Percentiles rank a stretch among this genome's conserved stretches.
These are phyloP conservation scores for Pholiota molesta DNA, from an alignment of 768 basidiomycete genomes.

Conservation along the genomic window DNA sequence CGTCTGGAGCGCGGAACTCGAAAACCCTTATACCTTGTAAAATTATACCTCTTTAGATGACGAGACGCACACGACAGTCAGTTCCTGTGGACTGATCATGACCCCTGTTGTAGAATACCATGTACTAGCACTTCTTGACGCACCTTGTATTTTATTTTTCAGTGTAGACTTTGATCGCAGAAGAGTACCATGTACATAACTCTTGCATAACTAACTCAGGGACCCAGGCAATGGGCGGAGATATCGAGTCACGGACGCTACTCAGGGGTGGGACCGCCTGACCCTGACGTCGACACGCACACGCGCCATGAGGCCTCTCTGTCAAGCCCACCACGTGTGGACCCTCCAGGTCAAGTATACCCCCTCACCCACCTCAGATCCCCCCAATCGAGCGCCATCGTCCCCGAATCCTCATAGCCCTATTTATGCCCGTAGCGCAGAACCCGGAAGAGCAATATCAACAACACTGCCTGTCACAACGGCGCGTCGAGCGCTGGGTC, in stretches of 20 bases:
- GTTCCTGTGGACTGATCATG: too few relatives aligned
- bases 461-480: slow-evolving; percentile 30
- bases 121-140: too few relatives aligned
- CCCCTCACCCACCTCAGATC: neutral
- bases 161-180: too few relatives aligned
- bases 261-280: neutral
- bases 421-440: slow-evolving; percentile 32
- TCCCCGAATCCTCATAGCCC: slow-evolving; percentile 1
- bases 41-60: too few relatives aligned
- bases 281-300: neutral
- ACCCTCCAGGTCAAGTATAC: neutral
- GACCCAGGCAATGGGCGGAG: too few relatives aligned
- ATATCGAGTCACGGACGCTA: neutral
- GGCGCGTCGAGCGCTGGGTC: slow-evolving; percentile 33
- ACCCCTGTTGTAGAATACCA: too few relatives aligned
- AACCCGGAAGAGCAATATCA: slow-evolving; percentile 29
- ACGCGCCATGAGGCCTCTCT: neutral
- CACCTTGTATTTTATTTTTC: too few relatives aligned
- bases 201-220: too few relatives aligned
- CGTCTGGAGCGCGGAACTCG: neutral
- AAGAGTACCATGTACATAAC: too few relatives aligned
- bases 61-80: too few relatives aligned
- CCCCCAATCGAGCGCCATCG: neutral
- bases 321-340: slow-evolving; percentile 7
- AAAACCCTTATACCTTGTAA: too few relatives aligned